A percentile compares a stretch with the other conserved stretches of the same genome.
phyloP scores from a whole-genome alignment of 305 asterid species.

The Caryopteris hybrid region DNA sequence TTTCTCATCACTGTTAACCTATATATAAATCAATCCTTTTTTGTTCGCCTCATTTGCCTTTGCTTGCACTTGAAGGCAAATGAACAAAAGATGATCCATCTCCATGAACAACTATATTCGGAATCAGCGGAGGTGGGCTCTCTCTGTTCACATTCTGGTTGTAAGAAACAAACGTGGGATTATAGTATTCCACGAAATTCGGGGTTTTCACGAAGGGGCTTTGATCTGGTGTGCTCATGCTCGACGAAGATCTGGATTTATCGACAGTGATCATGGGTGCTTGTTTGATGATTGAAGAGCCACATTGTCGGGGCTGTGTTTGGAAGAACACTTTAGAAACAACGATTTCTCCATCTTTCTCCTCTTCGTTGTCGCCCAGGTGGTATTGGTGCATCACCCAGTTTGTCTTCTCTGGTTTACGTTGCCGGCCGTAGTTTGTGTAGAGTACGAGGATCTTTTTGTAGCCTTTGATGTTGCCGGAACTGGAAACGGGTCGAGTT shows the following conservation, averaged over 20 bases:
- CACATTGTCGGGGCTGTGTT: constrained; percentile 87
- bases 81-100: constrained; percentile 59
- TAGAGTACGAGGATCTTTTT: constrained; percentile 68
- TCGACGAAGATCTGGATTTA: constrained; percentile 7
- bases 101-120: constrained; percentile 45
- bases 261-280: neutral
- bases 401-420: constrained; percentile 65
- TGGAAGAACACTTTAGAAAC: constrained; percentile 84
- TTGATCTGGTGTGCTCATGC: neutral
- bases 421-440: constrained; percentile 68
- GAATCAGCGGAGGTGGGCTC: constrained; percentile 41
- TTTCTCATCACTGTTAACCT: constrained; percentile 1
- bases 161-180: constrained; percentile 30
- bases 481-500: constrained; percentile 51
- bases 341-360: constrained; percentile 61
- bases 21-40: no score
- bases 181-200: constrained; percentile 43
- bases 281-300: constrained; percentile 31
- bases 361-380: constrained; percentile 64
- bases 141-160: constrained; percentile 31
- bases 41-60: no score
- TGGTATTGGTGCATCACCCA: constrained; percentile 89
- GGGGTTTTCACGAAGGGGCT: constrained; percentile 18
- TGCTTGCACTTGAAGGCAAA: constrained; percentile 64
- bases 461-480: constrained; percentile 48